Evolutionary conservation across 2,329 filamentous ascomycete species (phyloP).

Genomic region (Bipolaris gigantea): DNA sequence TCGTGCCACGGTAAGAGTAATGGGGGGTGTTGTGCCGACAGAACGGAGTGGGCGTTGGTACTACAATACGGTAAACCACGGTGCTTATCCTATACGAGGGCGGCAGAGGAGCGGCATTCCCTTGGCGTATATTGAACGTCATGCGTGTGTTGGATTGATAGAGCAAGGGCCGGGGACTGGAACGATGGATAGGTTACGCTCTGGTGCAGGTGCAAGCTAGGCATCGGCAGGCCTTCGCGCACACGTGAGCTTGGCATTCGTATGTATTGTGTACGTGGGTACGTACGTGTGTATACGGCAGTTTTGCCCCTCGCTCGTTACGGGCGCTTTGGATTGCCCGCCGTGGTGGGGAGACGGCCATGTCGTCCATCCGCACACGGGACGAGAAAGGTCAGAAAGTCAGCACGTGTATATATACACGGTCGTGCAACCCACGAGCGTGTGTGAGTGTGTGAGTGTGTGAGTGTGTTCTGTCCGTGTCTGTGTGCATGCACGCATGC

Average conservation of each 20-base stretch:
- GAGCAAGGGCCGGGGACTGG: slow-evolving; percentile 9
- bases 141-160: slow-evolving; percentile 6
- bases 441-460: too few species aligned
- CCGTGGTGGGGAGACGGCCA: neutral
- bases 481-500: neutral
- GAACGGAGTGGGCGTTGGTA: too few species aligned
- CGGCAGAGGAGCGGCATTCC: slow-evolving; percentile 2
- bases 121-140: neutral
- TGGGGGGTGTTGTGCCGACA: too few species aligned
- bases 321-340: neutral
- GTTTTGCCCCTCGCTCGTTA: neutral
- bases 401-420: too few species aligned
- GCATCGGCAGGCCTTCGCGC: neutral
- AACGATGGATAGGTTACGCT: slow-evolving; percentile 12
- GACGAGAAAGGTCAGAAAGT: too few species aligned
- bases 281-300: too few species aligned
- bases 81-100: neutral
- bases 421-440: too few species aligned
- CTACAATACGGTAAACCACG: neutral
- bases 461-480: too few species aligned
- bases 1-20: neutral
- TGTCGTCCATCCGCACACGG: neutral
- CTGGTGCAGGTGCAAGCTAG: neutral
- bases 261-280: too few species aligned
- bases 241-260: neutral